These are phyloP conservation scores for Lasiodiplodia gonubiensis DNA, from an alignment of 2,329 filamentous ascomycete species.

Conservation along the genomic window DNA sequence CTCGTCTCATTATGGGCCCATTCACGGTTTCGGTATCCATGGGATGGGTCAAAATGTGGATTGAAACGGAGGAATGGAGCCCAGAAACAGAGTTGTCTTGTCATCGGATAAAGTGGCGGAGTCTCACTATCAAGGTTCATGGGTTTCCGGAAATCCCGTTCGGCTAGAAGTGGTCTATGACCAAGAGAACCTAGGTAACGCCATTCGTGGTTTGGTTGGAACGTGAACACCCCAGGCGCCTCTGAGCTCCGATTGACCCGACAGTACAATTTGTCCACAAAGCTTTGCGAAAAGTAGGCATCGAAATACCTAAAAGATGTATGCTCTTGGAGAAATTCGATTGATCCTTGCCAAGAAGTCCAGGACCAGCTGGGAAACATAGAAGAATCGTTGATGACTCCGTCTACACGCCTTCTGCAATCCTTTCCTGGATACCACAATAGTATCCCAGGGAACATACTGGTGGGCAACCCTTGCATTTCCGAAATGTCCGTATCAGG, in stretches of 20 bases:
- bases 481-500: neutral
- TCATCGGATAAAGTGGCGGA: neutral
- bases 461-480: neutral
- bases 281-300: no score
- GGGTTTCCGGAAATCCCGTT: neutral
- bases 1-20: fast-evolving
- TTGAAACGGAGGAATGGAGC: neutral
- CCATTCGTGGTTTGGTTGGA: no score
- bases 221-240: no score
- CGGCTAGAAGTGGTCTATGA: neutral
- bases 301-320: no score
- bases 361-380: neutral
- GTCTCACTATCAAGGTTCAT: neutral
- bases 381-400: neutral
- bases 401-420: neutral
- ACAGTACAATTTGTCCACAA: no score
- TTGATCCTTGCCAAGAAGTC: neutral
- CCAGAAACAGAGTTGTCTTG: neutral
- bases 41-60: neutral
- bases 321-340: neutral
- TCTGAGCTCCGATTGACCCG: no score
- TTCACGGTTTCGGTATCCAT: no score
- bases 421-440: neutral
- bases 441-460: neutral
- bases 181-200: no score